A percentile compares a stretch with the other conserved stretches of the same genome.
Evolutionary conservation across 495 filamentous ascomycete genomes (phyloP).

Genomic region (Staphylotrichum tortipilum): DNA sequence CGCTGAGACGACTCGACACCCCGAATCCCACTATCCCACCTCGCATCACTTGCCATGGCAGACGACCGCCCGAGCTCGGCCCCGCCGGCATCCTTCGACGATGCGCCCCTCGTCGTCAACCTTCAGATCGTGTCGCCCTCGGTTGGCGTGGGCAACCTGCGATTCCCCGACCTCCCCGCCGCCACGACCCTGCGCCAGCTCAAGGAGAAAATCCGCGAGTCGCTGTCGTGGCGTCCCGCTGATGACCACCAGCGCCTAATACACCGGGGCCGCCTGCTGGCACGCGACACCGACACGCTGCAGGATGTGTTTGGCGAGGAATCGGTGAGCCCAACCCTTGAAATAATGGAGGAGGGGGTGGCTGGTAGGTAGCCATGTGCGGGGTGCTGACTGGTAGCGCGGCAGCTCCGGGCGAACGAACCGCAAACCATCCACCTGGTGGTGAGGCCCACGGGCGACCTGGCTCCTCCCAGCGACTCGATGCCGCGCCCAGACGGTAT

Average conservation of each 20-base stretch:
- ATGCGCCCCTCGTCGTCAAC: constrained; percentile 33
- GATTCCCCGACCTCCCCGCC: constrained; percentile 44
- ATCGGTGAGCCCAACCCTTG: neutral
- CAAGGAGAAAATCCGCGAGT: constrained; percentile 50
- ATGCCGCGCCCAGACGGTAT: neutral
- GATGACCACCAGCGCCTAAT: constrained; percentile 56
- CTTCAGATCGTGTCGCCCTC: constrained; percentile 61
- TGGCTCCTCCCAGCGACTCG: neutral
- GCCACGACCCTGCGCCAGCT: constrained; percentile 52
- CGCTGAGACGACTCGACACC: too few species aligned
- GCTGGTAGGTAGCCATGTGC: too few species aligned
- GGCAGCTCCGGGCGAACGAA: constrained; percentile 38
- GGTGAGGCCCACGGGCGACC: constrained; percentile 33
- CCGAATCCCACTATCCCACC: too few species aligned
- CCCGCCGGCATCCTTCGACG: constrained; percentile 10
- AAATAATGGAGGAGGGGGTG: too few species aligned
- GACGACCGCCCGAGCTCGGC: constrained; percentile 7
- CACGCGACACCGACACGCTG: constrained; percentile 46
- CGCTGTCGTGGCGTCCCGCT: constrained; percentile 44
- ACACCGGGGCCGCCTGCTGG: constrained; percentile 53
- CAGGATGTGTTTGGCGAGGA: constrained; percentile 41
- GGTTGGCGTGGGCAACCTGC: constrained; percentile 45
- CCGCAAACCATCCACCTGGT: constrained; percentile 57
- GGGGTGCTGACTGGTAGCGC: constrained; percentile 7
- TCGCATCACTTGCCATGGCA: too few species aligned